Evolutionary conservation across 2,329 filamentous ascomycete genomes (phyloP).

Genomic region (Verticillium klebahnii): DNA sequence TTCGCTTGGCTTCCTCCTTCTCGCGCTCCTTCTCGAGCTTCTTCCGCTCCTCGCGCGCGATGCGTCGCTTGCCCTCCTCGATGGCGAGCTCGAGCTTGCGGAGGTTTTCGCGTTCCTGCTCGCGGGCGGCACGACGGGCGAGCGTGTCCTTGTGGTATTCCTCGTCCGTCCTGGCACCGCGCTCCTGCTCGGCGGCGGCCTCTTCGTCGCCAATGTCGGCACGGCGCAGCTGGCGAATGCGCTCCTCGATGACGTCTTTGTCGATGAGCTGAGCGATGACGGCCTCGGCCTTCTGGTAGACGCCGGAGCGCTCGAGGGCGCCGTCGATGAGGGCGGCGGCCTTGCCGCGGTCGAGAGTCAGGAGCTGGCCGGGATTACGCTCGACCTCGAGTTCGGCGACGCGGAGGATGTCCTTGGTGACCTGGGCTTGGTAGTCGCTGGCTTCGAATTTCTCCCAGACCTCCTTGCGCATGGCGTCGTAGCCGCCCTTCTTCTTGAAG

Average conservation of each 20-base stretch:
- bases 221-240: slow-evolving; percentile 63
- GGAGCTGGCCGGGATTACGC: slow-evolving; percentile 64
- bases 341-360: slow-evolving; percentile 69
- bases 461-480: slow-evolving; percentile 72
- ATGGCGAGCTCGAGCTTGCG: slow-evolving; percentile 54
- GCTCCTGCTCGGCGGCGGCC: slow-evolving; percentile 58
- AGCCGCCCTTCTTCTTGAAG: slow-evolving; percentile 84
- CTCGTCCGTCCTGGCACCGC: slow-evolving; percentile 68
- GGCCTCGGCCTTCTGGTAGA: slow-evolving; percentile 67
- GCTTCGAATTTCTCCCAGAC: slow-evolving; percentile 71
- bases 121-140: slow-evolving; percentile 54
- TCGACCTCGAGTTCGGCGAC: slow-evolving; percentile 72
- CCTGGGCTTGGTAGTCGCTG: slow-evolving; percentile 63
- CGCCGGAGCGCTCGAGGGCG: slow-evolving; percentile 68
- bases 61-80: slow-evolving; percentile 56
- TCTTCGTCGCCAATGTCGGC: slow-evolving; percentile 66
- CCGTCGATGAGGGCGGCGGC: slow-evolving; percentile 74
- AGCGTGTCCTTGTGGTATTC: slow-evolving; percentile 67
- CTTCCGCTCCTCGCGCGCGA: slow-evolving; percentile 52
- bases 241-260: slow-evolving; percentile 60
- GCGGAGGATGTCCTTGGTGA: slow-evolving; percentile 62
- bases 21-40: slow-evolving; percentile 43
- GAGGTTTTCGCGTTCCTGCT: slow-evolving; percentile 56
- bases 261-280: slow-evolving; percentile 63
- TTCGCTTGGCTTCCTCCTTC: slow-evolving; percentile 43